Evolutionary conservation across 192 early-diverging fungal genomes (phyloP).

Genomic region (Coemansia sp.): DNA sequence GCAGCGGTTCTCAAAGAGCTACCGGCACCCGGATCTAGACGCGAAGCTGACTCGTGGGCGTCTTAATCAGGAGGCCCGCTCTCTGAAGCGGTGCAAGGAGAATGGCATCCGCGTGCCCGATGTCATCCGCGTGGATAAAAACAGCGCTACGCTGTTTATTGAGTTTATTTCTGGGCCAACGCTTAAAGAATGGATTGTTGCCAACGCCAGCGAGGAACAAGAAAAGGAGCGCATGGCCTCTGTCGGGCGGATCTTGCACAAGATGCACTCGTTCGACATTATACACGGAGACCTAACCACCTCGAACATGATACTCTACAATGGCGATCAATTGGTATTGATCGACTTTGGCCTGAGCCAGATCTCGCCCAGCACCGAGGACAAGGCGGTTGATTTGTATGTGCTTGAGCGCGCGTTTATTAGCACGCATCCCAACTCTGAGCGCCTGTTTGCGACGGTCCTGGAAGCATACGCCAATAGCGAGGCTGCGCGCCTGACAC

Average conservation of each 20-base stretch:
- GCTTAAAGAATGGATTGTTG: slow-evolving; percentile 68
- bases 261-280: slow-evolving; percentile 83
- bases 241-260: slow-evolving; percentile 68
- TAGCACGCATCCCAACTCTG: slow-evolving; percentile 90
- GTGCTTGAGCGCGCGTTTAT: slow-evolving; percentile 93
- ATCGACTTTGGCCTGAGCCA: slow-evolving; percentile 98
- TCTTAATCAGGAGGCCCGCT: slow-evolving; percentile 85
- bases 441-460: slow-evolving; percentile 73
- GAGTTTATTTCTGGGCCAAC: slow-evolving; percentile 81
- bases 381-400: slow-evolving; percentile 99
- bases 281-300: slow-evolving; percentile 98
- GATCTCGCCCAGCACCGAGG: slow-evolving; percentile 80
- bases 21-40: slow-evolving; percentile 90
- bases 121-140: slow-evolving; percentile 77
- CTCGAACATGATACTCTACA: slow-evolving; percentile 84
- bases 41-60: slow-evolving; percentile 74
- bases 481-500: slow-evolving; percentile 60
- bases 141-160: slow-evolving; percentile 80
- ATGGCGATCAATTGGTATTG: slow-evolving; percentile 55
- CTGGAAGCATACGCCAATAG: slow-evolving; percentile 68
- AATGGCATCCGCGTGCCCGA: slow-evolving; percentile 79
- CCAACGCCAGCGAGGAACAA: slow-evolving; percentile 14
- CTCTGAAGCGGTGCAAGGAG: slow-evolving; percentile 68
- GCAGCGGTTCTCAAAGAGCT: slow-evolving; percentile 90
- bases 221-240: slow-evolving; percentile 48